Evolutionary conservation across 2,329 filamentous ascomycete genomes (phyloP).

Genomic region (Aureobasidium sp.): DNA sequence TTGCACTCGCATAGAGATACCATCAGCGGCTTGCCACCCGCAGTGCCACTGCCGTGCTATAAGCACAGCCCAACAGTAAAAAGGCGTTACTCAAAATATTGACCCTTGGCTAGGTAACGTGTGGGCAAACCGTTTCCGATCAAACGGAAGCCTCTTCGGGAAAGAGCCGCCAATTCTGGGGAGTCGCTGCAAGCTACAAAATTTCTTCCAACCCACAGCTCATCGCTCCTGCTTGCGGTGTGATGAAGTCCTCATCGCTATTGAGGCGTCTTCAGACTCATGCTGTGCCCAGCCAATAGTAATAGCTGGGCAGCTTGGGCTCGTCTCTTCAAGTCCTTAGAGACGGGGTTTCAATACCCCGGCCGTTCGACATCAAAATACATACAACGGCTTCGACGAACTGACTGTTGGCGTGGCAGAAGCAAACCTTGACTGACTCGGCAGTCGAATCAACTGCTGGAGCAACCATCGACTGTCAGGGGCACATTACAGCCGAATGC

Average conservation of each 20-base stretch:
- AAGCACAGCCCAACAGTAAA: not conserved
- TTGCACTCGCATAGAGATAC: not conserved
- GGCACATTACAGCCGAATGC: no score
- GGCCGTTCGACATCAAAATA: slow-evolving; percentile 3
- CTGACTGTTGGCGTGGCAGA: not conserved
- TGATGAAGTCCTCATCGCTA: no score
- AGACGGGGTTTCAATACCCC: slow-evolving; percentile 1
- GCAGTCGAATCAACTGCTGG: not conserved
- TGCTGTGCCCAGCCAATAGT: not conserved
- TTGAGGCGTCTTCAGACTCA: not conserved
- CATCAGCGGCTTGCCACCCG: slow-evolving; percentile 2
- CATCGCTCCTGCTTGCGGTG: not conserved
- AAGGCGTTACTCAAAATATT: slow-evolving; percentile 13
- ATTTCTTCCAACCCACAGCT: not conserved
- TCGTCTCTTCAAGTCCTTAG: not conserved
- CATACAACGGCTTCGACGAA: not conserved
- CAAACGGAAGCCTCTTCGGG: slow-evolving; percentile 3
- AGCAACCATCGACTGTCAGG: not conserved
- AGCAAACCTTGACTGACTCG: not conserved
- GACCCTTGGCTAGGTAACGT: not conserved
- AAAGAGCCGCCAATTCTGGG: not conserved
- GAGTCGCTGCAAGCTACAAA: no score
- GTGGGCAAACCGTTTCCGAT: not conserved
- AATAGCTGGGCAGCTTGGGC: no score
- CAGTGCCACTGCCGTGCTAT: not conserved